Evolutionary conservation across 805 yeast genomes (phyloP).

Genomic region (Sporopachydermia lactativora): DNA sequence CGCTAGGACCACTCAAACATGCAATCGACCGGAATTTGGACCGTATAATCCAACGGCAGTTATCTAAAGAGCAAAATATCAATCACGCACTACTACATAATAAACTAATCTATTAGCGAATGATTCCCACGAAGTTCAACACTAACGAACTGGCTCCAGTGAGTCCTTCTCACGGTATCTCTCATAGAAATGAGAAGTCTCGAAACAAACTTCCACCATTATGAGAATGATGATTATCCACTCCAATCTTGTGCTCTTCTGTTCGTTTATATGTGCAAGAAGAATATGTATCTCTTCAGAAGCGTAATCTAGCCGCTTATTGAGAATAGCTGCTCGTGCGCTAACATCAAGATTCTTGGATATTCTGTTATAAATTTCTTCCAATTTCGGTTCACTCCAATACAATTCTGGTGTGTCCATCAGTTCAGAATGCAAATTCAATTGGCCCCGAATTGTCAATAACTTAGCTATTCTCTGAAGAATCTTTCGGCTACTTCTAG

Average conservation of each 20-base stretch:
- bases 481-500: slow-evolving; percentile 29
- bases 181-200: slow-evolving; percentile 60
- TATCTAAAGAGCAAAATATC: no score
- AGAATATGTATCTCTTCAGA: slow-evolving; percentile 78
- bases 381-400: slow-evolving; percentile 85
- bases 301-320: slow-evolving; percentile 79
- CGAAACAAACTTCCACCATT: slow-evolving; percentile 76
- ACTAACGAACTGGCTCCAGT: no score
- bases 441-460: slow-evolving; percentile 63
- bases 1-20: no score
- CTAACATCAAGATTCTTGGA: slow-evolving; percentile 61
- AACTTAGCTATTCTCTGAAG: slow-evolving; percentile 60
- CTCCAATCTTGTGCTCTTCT: slow-evolving; percentile 63
- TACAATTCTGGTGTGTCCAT: slow-evolving; percentile 88
- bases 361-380: slow-evolving; percentile 55
- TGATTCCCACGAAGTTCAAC: no score
- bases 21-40: no score
- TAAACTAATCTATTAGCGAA: no score
- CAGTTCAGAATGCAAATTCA: slow-evolving; percentile 75
- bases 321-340: slow-evolving; percentile 66
- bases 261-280: slow-evolving; percentile 59
- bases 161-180: slow-evolving; percentile 25
- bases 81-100: no score
- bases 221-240: slow-evolving; percentile 81
- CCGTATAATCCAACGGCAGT: no score